A percentile compares a stretch with the other conserved stretches of the same genome.
Conservation (phyloP, 2,329 filamentous ascomycete species). For the Didymella sp. region DNA sequence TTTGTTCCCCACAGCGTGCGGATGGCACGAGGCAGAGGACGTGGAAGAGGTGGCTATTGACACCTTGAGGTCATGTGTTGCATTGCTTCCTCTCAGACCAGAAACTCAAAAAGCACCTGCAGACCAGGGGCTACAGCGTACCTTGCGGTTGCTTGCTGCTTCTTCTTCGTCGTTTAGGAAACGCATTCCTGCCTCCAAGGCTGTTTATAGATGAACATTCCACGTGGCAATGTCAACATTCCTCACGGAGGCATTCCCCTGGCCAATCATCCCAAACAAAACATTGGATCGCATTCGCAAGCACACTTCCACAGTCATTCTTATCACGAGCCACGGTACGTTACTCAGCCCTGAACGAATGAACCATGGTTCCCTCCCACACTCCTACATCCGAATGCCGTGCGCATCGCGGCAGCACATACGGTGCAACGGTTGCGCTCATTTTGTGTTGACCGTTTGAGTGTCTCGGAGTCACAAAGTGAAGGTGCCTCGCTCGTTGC, state of each 20-base stretch:
- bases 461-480: background rate
- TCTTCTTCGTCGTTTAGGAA: background rate
- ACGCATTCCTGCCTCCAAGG: constrained; percentile 10
- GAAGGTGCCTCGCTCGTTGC: constrained; percentile 10
- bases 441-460: background rate
- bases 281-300: background rate
- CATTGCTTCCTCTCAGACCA: background rate
- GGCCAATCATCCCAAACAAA: background rate
- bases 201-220: background rate
- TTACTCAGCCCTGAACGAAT: background rate
- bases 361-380: background rate
- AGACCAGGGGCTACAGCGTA: background rate
- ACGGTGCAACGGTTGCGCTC: background rate
- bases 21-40: constrained; percentile 31
- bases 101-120: background rate
- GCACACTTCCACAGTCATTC: background rate
- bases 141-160: background rate
- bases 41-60: constrained; percentile 25
- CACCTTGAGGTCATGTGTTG: background rate
- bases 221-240: constrained; percentile 13
- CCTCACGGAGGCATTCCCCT: background rate
- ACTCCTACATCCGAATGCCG: background rate
- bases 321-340: constrained; percentile 7
- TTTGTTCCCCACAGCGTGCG: constrained; percentile 66
- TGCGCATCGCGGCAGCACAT: constrained; percentile 1